phyloP scores from a whole-genome alignment of 768 basidiomycete genomes.

The Leccinum rimulosum region DNA sequence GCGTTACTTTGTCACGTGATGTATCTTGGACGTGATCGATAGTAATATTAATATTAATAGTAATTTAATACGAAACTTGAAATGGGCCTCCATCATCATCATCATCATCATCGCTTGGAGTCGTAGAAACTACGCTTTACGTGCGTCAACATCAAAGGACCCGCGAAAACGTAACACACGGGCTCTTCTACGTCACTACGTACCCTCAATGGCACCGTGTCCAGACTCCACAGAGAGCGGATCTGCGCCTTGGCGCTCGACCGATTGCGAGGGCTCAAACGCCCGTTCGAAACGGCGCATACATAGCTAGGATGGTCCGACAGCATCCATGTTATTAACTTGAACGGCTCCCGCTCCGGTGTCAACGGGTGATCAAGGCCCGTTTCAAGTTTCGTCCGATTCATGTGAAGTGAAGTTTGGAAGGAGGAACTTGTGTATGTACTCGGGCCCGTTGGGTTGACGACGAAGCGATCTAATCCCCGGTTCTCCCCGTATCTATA shows the following conservation, averaged over 20 bases:
- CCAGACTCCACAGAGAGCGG: too few species aligned
- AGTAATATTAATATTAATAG: too few species aligned
- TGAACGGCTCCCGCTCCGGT: not conserved
- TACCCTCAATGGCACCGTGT: not conserved
- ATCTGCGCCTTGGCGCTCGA: too few species aligned
- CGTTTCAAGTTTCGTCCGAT: too few species aligned
- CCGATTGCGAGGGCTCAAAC: not conserved
- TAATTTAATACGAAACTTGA: too few species aligned
- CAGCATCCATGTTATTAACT: not conserved
- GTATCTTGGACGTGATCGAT: too few species aligned
- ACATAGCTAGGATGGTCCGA: not conserved
- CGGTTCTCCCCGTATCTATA: not conserved
- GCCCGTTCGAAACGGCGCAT: not conserved
- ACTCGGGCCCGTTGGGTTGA: not conserved
- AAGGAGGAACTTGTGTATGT: not conserved
- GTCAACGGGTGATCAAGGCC: not conserved
- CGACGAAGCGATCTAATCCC: not conserved
- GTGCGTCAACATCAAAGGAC: too few species aligned
- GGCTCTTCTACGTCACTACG: not conserved
- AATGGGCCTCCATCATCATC: too few species aligned
- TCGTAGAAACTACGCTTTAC: too few species aligned
- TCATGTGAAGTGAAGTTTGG: too few species aligned
- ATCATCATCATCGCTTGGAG: too few species aligned
- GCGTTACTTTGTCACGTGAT: not conserved
- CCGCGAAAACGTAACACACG: too few species aligned